Base-by-base conservation (phyloP, 2,329 filamentous ascomycete species). In the Phaeosphaeria sp. region DNA sequence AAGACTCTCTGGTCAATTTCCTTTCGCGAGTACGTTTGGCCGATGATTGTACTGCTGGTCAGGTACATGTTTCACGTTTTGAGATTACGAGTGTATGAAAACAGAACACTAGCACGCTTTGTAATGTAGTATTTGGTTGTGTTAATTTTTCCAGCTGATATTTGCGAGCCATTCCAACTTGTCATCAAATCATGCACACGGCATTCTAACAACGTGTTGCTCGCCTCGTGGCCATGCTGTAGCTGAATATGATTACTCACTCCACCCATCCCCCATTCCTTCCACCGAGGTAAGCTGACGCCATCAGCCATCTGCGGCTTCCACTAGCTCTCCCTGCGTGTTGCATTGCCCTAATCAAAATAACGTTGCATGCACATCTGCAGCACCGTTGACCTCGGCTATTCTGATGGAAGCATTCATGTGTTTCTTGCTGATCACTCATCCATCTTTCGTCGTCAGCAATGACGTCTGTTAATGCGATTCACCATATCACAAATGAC, bases 41-140 rank as follows among this genome's bases (percentile, higher is more conserved):
- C 20, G 41, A 9, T 43, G n/a, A 43, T 44, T 52, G 50, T 44
- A 44, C 39, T 44, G 50, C 50, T 46, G 41, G 41, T 6, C 41
- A 20, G 41, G 20, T 43, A 43, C 41, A 43, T 4, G 9, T 6
- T 36, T 36, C 11, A 3, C 30, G 3, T 13, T 36, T 36, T 36
- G 6, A 3, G 13, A 36, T 15, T 15, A 43, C 41, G 41, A 43
- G 17, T 43, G 41, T 43, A 43, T 21, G 41, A 43, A 20, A 18
- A 15, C 13, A 43, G 4, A 18, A 9, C 20, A 43, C n/a, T 43
- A 43, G 20, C 41, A 11, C n/a, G 13, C 9, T 4, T 43, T 43
- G 41, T 43, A 43, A 43, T 43, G 41, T 43, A 43, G 13, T 43
- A 20, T 43, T 15, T 43, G 15, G 4, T 9, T 48, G n/a, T 30